Evolutionary conservation across 176 grass and related monocot species (phyloP), one percentile per base, ranked within the genome.

Genomic region (Aegilops sharonensis): DNA sequence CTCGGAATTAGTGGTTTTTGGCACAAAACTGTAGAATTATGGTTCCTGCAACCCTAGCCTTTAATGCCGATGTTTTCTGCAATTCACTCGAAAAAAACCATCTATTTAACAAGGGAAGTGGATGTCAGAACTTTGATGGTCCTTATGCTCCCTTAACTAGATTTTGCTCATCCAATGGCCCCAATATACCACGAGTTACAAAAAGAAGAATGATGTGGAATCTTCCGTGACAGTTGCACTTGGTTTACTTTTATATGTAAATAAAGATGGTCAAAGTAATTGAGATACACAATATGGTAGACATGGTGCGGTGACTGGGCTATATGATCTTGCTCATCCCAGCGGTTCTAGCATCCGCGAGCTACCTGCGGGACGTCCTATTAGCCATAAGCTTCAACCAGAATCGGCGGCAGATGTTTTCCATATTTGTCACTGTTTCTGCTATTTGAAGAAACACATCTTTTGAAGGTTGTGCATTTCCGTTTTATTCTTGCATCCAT

Each of bases 371-470:
- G 94, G 94, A 78, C 92, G 68, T 87, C 83, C 89, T 87, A 80
- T 91, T 59, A 99, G 90, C 89, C 74, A 62, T 82, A 99, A 88
- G 69, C 94, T 99, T 88, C 67, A 94, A 27, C 86, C 87, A 78
- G 92, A 99, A 78, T 79, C 94, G 84, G 88, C 89, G 31, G 94
- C 92, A 65, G 92, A 99, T 88, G 87, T 92, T 88, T 88, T 96
- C 80, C 92, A 99, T 89, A 60, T 83, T 43, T 78, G 43, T 76
- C 64, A 80, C 12, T 68, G 67, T 17, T 75, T 78, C 71, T 78
- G 23, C 45, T 89, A n/a, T n/a, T n/a, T n/a, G n/a, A n/a, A n/a
- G n/a, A n/a, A n/a, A 35, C 40, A 72, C 32, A 54, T 79, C 35
- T 85, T 64, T 86, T 63, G 4, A 73, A 57, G 84, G 84, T 85